These are phyloP conservation scores for Picochlorum sp. DNA, from an alignment of 139 green algal species.

Conservation along the genomic window DNA sequence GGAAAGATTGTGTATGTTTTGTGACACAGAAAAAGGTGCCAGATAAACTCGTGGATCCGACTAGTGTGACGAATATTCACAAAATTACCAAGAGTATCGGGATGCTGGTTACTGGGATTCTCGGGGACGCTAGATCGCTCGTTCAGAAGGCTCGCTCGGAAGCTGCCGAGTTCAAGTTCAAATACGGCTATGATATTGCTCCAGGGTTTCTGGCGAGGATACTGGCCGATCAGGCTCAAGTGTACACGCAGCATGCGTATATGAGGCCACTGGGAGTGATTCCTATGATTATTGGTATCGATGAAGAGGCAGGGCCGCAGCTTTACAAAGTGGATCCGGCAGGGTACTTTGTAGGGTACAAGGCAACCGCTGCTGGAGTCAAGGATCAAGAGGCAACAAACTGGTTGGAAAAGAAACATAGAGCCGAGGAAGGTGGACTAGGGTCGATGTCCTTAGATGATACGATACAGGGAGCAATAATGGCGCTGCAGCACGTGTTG, in stretches of 20 bases:
- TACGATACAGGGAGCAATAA: neutral
- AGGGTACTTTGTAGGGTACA: slow-evolving; percentile 97
- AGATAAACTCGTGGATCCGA: slow-evolving; percentile 93
- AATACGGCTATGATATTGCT: slow-evolving; percentile 93
- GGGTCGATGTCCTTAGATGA: neutral
- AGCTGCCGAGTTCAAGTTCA: slow-evolving; percentile 86
- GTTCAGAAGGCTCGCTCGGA: slow-evolving; percentile 82
- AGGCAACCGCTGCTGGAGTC: slow-evolving; percentile 74
- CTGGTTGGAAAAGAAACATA: slow-evolving; percentile 94
- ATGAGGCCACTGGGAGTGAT: slow-evolving; percentile 83
- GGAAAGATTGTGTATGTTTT: slow-evolving; percentile 80
- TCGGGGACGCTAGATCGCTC: slow-evolving; percentile 64
- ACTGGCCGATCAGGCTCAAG: slow-evolving; percentile 91
- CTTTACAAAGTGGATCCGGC: slow-evolving; percentile 97
- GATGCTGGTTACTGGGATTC: slow-evolving; percentile 82
- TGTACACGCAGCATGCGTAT: slow-evolving; percentile 93
- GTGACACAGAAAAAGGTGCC: slow-evolving; percentile 67
- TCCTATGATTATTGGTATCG: slow-evolving; percentile 82
- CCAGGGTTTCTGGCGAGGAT: slow-evolving; percentile 83
- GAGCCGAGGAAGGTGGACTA: slow-evolving; percentile 21
- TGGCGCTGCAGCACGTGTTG: slow-evolving; percentile 69
- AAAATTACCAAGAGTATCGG: slow-evolving; percentile 86
- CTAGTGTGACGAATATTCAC: slow-evolving; percentile 75
- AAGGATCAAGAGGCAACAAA: slow-evolving; percentile 97
- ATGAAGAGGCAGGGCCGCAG: slow-evolving; percentile 88